These are phyloP conservation scores for Ceratobasidium sp. DNA, from an alignment of 1,284 basidiomycete species.

Conservation along the genomic window DNA sequence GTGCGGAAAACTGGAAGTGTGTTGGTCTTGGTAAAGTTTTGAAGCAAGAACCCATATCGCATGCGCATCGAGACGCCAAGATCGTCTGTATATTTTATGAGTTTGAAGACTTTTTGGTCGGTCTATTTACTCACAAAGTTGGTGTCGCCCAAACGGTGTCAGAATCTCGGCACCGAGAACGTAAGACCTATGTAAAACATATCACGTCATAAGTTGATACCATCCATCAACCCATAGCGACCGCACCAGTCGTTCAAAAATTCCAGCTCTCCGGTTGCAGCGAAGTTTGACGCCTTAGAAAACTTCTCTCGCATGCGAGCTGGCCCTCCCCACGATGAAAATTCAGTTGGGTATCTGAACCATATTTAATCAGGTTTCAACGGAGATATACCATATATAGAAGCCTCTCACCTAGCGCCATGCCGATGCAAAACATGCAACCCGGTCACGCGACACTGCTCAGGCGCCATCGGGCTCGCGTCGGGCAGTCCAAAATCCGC, in stretches of 20 bases:
- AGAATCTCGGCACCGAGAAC: slow-evolving; percentile 63
- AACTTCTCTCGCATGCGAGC: slow-evolving; percentile 53
- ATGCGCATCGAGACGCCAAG: slow-evolving; percentile 49
- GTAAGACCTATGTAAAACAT: slow-evolving; percentile 55
- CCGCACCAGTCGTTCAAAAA: slow-evolving; percentile 62
- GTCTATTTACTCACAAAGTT: slow-evolving; percentile 51
- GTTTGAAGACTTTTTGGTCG: background rate
- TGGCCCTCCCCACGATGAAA: slow-evolving; percentile 51
- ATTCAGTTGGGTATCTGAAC: slow-evolving; percentile 54
- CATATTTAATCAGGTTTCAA: background rate
- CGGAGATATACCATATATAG: background rate
- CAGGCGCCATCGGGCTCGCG: slow-evolving; percentile 56
- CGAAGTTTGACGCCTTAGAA: slow-evolving; percentile 50
- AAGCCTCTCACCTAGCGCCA: slow-evolving; percentile 56
- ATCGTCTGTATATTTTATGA: slow-evolving; percentile 38
- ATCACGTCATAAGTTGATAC: slow-evolving; percentile 61
- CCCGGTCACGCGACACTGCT: slow-evolving; percentile 58
- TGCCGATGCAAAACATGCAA: slow-evolving; percentile 62
- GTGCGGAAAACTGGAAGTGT: slow-evolving; percentile 88
- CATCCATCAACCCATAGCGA: background rate
- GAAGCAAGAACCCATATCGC: slow-evolving; percentile 53
- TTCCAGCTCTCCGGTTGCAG: slow-evolving; percentile 56
- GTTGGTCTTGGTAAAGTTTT: slow-evolving; percentile 81
- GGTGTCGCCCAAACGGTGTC: slow-evolving; percentile 63
- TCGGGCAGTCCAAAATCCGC: slow-evolving; percentile 59